phyloP scores from a whole-genome alignment of 192 early-diverging fungal species.

The Helicostylum pulchrum region DNA sequence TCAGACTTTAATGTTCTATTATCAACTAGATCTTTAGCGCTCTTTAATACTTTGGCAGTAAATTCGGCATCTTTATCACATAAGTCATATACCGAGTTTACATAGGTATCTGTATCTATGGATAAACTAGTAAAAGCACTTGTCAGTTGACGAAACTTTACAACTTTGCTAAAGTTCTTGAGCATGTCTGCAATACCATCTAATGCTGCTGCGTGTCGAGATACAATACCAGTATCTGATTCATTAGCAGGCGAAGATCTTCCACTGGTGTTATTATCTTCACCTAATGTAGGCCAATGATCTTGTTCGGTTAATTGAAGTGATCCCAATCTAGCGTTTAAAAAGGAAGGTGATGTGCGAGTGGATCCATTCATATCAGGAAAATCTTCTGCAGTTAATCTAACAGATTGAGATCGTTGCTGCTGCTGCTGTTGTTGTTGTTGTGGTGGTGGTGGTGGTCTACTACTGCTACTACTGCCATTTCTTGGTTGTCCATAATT shows the following conservation, averaged over 20 bases:
- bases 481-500: conserved; percentile 18
- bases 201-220: conserved; percentile 38
- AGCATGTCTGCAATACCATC: conserved; percentile 41
- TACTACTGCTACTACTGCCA: conserved; percentile 2
- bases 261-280: not conserved
- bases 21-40: conserved; percentile 47
- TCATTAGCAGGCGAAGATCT: not conserved
- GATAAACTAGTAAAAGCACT: conserved; percentile 38
- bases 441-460: too few relatives aligned
- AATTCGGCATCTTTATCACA: conserved; percentile 39
- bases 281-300: conserved; percentile 29
- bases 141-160: conserved; percentile 46
- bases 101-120: conserved; percentile 36
- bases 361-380: conserved; percentile 9
- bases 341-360: not conserved
- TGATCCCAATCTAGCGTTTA: not conserved
- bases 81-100: conserved; percentile 40
- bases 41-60: conserved; percentile 48
- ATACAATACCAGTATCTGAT: conserved; percentile 7
- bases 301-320: not conserved
- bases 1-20: conserved; percentile 46
- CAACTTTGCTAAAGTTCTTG: conserved; percentile 34
- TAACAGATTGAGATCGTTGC: not conserved
- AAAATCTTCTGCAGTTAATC: conserved; percentile 18
- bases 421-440: conserved; percentile 15